phyloP scores from a whole-genome alignment of 2,329 filamentous ascomycete species.

The Xylaria sp. region DNA sequence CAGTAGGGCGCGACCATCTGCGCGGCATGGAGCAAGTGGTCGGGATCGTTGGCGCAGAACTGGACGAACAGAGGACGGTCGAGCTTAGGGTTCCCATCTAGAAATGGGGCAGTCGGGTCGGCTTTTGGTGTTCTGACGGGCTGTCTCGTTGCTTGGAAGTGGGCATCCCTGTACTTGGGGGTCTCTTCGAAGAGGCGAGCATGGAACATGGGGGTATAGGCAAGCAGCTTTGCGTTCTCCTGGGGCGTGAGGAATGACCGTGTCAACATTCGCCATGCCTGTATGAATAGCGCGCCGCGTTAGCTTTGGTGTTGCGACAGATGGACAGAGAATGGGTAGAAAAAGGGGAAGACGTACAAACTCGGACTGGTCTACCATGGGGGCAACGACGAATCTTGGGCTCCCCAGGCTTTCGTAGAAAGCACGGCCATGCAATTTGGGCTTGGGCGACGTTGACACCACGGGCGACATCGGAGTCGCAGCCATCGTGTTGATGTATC shows the following conservation, averaged over 20 bases:
- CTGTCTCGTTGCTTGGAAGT: conserved; percentile 74
- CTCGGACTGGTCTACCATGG: conserved; percentile 98
- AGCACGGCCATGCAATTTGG: conserved; percentile 79
- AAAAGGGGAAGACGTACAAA: conserved; percentile 67
- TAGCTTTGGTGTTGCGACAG: neutral
- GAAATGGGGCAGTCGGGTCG: conserved; percentile 52
- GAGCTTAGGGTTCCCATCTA: conserved; percentile 84
- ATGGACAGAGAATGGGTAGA: neutral
- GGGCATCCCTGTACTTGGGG: conserved; percentile 74
- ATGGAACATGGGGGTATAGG: conserved; percentile 97
- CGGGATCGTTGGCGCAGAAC: conserved; percentile 89
- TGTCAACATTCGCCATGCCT: conserved; percentile 98
- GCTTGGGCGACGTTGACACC: conserved; percentile 27
- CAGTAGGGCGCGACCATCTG: conserved; percentile 82
- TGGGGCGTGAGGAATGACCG: conserved; percentile 82
- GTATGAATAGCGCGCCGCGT: conserved; percentile 8
- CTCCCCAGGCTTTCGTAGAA: conserved; percentile 96
- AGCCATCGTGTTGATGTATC: conserved; percentile 29
- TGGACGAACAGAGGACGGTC: conserved; percentile 95
- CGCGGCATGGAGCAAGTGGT: conserved; percentile 80
- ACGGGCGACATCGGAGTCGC: conserved; percentile 40
- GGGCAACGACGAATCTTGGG: conserved; percentile 87
- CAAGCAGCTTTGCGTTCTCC: conserved; percentile 70
- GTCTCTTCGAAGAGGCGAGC: conserved; percentile 84
- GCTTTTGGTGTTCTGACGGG: conserved; percentile 25